Conservation (phyloP, 371 early-diverging fungal species). For the Nematocida sp. region DNA sequence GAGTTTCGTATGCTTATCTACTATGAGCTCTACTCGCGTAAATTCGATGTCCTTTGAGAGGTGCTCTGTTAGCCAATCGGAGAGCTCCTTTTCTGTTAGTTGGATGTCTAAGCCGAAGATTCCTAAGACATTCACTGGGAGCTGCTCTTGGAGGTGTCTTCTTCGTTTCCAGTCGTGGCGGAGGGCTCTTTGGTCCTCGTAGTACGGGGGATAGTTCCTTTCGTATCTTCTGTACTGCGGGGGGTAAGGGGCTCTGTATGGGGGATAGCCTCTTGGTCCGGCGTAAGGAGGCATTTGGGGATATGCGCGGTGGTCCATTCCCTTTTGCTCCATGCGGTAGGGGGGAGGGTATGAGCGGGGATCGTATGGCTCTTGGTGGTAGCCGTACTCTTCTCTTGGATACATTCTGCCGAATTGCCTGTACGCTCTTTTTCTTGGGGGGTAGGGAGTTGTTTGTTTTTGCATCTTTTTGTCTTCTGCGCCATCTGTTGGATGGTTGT, state of each 20-base stretch:
- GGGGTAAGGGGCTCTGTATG: slow-evolving; percentile 9
- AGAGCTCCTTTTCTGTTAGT: slow-evolving; percentile 57
- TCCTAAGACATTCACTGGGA: slow-evolving; percentile 58
- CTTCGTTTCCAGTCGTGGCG: background rate
- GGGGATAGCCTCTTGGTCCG: background rate
- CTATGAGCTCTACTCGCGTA: slow-evolving; percentile 48
- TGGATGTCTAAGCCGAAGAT: slow-evolving; percentile 61
- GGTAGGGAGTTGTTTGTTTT: background rate
- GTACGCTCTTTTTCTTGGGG: slow-evolving; percentile 3
- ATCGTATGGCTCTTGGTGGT: background rate
- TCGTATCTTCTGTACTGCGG: background rate
- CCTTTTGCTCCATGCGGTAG: background rate
- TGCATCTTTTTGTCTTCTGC: background rate
- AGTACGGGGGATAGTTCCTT: slow-evolving; percentile 12
- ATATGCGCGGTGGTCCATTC: background rate
- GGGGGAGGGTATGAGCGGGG: background rate
- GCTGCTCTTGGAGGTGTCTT: background rate
- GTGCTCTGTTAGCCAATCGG: slow-evolving; percentile 57
- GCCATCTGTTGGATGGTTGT: background rate
- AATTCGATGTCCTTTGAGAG: slow-evolving; percentile 45
- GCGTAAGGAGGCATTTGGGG: background rate
- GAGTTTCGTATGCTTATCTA: slow-evolving; percentile 55
- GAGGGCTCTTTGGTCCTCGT: background rate
- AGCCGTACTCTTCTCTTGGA: slow-evolving; percentile 13
- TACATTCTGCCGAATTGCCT: slow-evolving; percentile 13